A percentile compares a stretch with the other conserved stretches of the same genome.
Conservation (phyloP, 352 stramenopile species). For the Phytopythium aichiense region DNA sequence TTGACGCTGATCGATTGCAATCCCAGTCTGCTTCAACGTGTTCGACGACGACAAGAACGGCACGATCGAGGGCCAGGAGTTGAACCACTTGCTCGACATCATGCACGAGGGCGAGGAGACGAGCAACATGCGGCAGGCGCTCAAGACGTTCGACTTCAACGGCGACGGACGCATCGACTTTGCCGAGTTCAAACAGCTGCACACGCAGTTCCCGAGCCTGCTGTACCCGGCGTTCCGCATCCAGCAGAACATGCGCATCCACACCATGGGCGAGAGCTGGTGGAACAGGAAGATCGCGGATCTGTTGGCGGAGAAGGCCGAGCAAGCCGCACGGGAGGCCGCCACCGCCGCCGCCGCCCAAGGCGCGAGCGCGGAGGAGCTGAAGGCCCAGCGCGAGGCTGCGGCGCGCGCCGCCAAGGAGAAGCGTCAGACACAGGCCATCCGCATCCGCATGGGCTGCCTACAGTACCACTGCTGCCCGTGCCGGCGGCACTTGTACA, state of each 20-base stretch:
- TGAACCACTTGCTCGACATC: slow-evolving; percentile 63
- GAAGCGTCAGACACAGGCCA: slow-evolving; percentile 52
- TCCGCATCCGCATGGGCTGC: slow-evolving; percentile 65
- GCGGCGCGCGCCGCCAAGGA: slow-evolving; percentile 23
- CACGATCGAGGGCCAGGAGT: slow-evolving; percentile 63
- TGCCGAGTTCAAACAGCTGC: slow-evolving; percentile 57
- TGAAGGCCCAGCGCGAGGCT: slow-evolving; percentile 25
- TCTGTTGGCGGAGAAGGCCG: slow-evolving; percentile 36
- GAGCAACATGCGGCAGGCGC: slow-evolving; percentile 66
- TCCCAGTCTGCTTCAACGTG: slow-evolving; percentile 71
- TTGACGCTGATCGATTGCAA: neutral
- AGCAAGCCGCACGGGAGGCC: slow-evolving; percentile 32
- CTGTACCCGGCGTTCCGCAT: slow-evolving; percentile 70
- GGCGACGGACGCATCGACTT: slow-evolving; percentile 74
- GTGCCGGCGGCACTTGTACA: slow-evolving; percentile 49
- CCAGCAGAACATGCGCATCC: slow-evolving; percentile 69
- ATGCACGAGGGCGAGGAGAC: slow-evolving; percentile 56
- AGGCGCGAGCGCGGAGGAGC: slow-evolving; percentile 23
- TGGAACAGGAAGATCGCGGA: slow-evolving; percentile 61
- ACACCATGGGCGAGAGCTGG: slow-evolving; percentile 60
- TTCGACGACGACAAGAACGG: slow-evolving; percentile 71
- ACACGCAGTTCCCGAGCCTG: slow-evolving; percentile 57
- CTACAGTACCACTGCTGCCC: slow-evolving; percentile 64
- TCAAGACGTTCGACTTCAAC: slow-evolving; percentile 67
- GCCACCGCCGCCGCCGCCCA: slow-evolving; percentile 20